These are phyloP conservation scores for Pseudonitzschia multistriata DNA, from an alignment of 108 stramenopile species.

Conservation along the genomic window DNA sequence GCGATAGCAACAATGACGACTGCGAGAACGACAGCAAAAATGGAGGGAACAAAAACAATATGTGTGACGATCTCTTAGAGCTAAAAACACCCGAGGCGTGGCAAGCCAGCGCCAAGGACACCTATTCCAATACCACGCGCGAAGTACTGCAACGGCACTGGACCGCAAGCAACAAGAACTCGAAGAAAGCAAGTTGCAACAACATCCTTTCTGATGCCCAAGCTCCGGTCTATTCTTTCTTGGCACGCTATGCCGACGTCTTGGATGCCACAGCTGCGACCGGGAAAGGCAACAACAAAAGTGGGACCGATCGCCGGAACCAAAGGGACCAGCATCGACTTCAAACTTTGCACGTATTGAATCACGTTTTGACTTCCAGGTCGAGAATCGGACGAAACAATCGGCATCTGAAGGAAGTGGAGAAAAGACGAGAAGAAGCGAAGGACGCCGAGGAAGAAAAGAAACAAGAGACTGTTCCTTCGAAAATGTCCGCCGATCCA, in stretches of 20 bases:
- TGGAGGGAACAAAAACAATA: neutral
- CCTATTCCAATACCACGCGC: conserved; percentile 11
- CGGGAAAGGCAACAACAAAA: conserved; percentile 2
- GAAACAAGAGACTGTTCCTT: neutral
- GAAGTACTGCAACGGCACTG: conserved; percentile 27
- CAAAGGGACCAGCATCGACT: conserved; percentile 53
- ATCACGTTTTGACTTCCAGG: conserved; percentile 74
- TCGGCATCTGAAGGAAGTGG: conserved; percentile 46
- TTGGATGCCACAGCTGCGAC: conserved; percentile 46
- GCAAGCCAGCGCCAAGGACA: conserved; percentile 1
- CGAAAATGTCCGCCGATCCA: conserved; percentile 1
- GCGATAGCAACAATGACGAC: conserved; percentile 3
- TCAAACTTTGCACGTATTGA: conserved; percentile 62
- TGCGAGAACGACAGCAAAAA: neutral
- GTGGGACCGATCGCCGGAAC: conserved; percentile 20
- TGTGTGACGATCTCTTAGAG: conserved; percentile 1
- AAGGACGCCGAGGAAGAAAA: conserved; percentile 14
- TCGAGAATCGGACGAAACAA: conserved; percentile 65
- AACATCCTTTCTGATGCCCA: conserved; percentile 11
- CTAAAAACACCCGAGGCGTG: conserved; percentile 5
- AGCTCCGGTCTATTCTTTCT: conserved; percentile 22
- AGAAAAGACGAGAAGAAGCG: conserved; percentile 22
- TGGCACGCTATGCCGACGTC: conserved; percentile 44
- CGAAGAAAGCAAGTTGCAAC: neutral
- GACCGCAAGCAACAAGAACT: conserved; percentile 10